Conservation (phyloP, 2,329 filamentous ascomycete species). For the Fusarium tuaranense region DNA sequence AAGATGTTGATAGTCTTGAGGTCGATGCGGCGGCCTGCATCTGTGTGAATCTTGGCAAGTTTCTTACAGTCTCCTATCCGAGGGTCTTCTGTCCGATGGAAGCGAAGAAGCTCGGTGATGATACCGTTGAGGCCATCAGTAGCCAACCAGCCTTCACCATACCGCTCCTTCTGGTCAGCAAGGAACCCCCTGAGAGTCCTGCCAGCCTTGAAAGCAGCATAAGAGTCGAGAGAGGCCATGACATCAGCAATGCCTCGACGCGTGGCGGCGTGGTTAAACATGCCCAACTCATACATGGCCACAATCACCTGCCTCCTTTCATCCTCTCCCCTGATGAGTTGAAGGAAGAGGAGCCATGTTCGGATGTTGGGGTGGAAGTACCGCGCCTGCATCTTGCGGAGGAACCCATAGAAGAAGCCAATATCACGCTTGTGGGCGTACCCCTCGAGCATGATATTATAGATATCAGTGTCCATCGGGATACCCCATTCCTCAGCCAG, state of each 20-base stretch:
- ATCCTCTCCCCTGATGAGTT: conserved; percentile 70
- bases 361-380: conserved; percentile 55
- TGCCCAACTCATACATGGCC: conserved; percentile 58
- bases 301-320: conserved; percentile 59
- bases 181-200: conserved; percentile 54
- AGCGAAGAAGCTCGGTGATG: conserved; percentile 56
- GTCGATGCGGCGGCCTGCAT: conserved; percentile 43
- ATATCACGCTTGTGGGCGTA: conserved; percentile 55
- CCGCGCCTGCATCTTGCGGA: conserved; percentile 55
- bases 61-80: conserved; percentile 44
- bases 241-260: conserved; percentile 54
- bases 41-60: conserved; percentile 42
- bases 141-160: conserved; percentile 61
- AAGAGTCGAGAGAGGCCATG: conserved; percentile 58
- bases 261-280: conserved; percentile 53
- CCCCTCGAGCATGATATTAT: conserved; percentile 60
- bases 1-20: conserved; percentile 53
- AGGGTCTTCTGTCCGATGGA: conserved; percentile 46
- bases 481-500: conserved; percentile 52
- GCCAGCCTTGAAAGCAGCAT: conserved; percentile 53
- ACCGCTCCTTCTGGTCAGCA: conserved; percentile 54
- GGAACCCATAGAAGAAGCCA: conserved; percentile 54
- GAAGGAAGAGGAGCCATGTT: conserved; percentile 63
- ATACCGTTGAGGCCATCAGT: conserved; percentile 51
- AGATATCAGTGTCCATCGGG: conserved; percentile 59